These are phyloP conservation scores for Lecanicillium sp. DNA, from an alignment of 2,329 filamentous ascomycete species.

Conservation along the genomic window DNA sequence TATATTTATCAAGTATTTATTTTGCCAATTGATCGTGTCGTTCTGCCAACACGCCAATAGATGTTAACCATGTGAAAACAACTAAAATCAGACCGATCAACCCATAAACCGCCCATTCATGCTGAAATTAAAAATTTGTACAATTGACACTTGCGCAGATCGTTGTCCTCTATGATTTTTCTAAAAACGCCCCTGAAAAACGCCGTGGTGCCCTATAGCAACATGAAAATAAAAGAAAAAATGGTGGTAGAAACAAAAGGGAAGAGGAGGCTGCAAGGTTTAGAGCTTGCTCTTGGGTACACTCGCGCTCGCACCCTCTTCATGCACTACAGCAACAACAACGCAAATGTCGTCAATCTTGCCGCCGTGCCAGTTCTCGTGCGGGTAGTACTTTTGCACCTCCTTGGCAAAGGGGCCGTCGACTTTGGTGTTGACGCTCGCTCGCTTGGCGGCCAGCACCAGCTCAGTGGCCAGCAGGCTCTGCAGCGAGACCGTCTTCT, in stretches of 20 bases:
- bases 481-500: conserved; percentile 53
- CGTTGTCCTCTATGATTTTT: too few relatives aligned
- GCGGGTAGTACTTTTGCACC: conserved; percentile 78
- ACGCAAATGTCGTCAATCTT: conserved; percentile 96
- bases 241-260: too few relatives aligned
- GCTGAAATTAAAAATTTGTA: neutral
- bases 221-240: neutral
- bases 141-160: too few relatives aligned
- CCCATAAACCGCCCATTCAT: too few relatives aligned
- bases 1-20: too few relatives aligned
- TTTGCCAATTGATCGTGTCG: too few relatives aligned
- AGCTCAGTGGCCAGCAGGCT: conserved; percentile 72
- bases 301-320: conserved; percentile 34
- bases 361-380: conserved; percentile 81
- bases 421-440: conserved; percentile 71
- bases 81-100: too few relatives aligned
- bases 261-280: conserved; percentile 2
- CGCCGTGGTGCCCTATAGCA: neutral
- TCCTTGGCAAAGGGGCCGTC: conserved; percentile 95
- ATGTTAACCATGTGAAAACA: neutral
- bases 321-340: conserved; percentile 69
- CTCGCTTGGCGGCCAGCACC: conserved; percentile 72
- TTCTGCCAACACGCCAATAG: neutral
- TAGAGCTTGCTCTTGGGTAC: conserved; percentile 25
- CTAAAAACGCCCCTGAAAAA: too few relatives aligned